Base-by-base conservation (phyloP, 768 basidiomycete species). In the Cystoderma amianthinum region DNA sequence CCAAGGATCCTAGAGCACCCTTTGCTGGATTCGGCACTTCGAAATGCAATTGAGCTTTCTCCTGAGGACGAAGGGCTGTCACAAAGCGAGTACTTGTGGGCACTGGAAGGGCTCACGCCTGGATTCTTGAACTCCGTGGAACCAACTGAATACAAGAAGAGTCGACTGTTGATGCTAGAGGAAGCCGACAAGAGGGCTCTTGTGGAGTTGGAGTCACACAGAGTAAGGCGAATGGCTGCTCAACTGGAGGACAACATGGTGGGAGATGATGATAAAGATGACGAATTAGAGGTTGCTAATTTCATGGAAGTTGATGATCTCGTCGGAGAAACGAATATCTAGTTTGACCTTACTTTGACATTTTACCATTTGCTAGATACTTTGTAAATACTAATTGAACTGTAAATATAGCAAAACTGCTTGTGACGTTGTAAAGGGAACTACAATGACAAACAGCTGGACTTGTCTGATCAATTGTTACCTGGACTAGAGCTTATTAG, bases 111-210 rank as follows among this genome's bases (percentile, higher is more conserved):
- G 2, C 59, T 89, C 20, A 63, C 72, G 0, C 73, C 81, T 2
- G 86, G 86, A 0, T 74, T 71, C 47, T 68, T 73, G 50, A 85
- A 85, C 50, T 68, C 78, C 21, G 79, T 85, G 56, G 85, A 87
- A 46, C 82, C 85, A n/a, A 61, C 65, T 28, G 59, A 58, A 18
- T 81, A 78, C 67, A 78, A 76, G 56, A 50, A 62, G 11, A 62
- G 57, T 22, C 66, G 86, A 10, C 44, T 63, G 38, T 52, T 48
- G 39, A 86, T 85, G 82, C 49, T 88, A 25, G 67, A 69, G 45
- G 82, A 82, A 40, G 82, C 80, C 17, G 78, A 79, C 43, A 57
- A 47, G 37, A 67, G 68, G 34, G 79, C 78, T 3, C 49, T 64
- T 17, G 45, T 44, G 13, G 68, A 67, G 38, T 43, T 83, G 41